Evolutionary conservation across 192 early-diverging fungal genomes (phyloP), one percentile per base, ranked within the genome.

Genomic region (Coemansia sp.): DNA sequence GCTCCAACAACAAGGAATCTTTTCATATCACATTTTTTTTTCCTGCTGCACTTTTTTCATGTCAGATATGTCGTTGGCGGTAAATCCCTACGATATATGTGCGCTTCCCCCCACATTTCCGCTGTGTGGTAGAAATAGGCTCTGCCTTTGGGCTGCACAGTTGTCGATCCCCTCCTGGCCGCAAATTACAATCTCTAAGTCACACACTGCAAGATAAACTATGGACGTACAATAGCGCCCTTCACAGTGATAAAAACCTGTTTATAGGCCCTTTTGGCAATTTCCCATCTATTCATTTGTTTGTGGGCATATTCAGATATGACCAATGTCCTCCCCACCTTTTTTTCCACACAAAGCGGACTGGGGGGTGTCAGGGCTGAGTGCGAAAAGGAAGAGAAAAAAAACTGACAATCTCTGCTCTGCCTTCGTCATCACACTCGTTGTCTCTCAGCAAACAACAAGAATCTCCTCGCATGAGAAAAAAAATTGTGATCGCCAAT

Each of bases 171-270:
- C 33, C 28, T 28, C 40, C 30, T 32, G 52, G 26, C 52, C 52
- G 26, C 52, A 53, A 53, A 53, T 53, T 53, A 53, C 28, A 53
- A 17, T n/a, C 11, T 35, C 55, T 9, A 30, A 26, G 52, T 53
- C 21, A 53, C 52, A 53, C 52, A 30, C 52, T 49, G 47, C 47
- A 49, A 49, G 47, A 49, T n/a, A 49, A 21, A n/a, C 47, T 21
- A 49, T 9, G 47, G 47, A n/a, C 47, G 19, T 49, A 19, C 47
- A 49, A 49, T 49, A 30, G 52, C 52, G 52, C 4, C 52, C 52
- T 53, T 53, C 52, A 58, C 55, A 35, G 55, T 58, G 30, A 16
- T 58, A 58, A 32, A 55, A 30, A 58, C 55, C 55, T 33, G 55
- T 58, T 58, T 58, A 28, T 55, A 33, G 26, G 33, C 26, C 26